Evolutionary conservation across 2,329 filamentous ascomycete species (phyloP), one percentile per base, ranked within the genome.

Genomic region (Claviceps pazoutovae): DNA sequence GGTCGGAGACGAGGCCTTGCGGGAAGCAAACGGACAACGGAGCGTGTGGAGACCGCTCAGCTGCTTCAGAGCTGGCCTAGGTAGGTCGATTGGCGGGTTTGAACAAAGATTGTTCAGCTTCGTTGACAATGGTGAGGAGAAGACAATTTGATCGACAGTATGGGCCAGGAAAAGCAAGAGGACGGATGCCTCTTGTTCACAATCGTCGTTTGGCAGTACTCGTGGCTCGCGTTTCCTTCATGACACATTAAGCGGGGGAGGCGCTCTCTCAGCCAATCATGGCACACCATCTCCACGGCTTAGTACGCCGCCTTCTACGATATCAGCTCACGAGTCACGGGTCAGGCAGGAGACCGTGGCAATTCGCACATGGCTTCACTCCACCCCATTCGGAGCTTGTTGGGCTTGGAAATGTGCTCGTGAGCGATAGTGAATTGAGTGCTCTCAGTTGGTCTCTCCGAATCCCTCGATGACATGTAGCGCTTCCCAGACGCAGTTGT

Each of bases 171-270:
- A 42, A 46, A 49, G 23, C 46, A 46, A 43, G 46, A 46, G 43
- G 46, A 50, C 34, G 21, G 46, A 46, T 30, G 47, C 19, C 46
- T 52, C 48, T 48, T 51, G 16, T 30, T 52, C 42, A 48, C 47
- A 11, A 46, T 46, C 44, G 34, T 48, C 48, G 53, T 52, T 52
- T 56, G 52, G 54, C 52, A 57, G 50, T 50, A 48, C 26, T 46
- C 51, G 51, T 56, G 52, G 56, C 26, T 58, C 57, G 58, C 58
- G 57, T 59, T 57, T 58, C 61, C 64, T 62, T 57, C 57, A 66
- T 66, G 65, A 66, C 64, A 66, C 61, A 65, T 64, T 65, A 66
- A 67, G 66, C 65, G 66, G 66, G 65, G 63, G 59, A 59, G 52
- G 51, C 48, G 19, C 45, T 17, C 47, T 47, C 48, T 49, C 38